phyloP scores from a whole-genome alignment of 225 moss, liverwort and hornwort species.

The Pleurozium schreberi region DNA sequence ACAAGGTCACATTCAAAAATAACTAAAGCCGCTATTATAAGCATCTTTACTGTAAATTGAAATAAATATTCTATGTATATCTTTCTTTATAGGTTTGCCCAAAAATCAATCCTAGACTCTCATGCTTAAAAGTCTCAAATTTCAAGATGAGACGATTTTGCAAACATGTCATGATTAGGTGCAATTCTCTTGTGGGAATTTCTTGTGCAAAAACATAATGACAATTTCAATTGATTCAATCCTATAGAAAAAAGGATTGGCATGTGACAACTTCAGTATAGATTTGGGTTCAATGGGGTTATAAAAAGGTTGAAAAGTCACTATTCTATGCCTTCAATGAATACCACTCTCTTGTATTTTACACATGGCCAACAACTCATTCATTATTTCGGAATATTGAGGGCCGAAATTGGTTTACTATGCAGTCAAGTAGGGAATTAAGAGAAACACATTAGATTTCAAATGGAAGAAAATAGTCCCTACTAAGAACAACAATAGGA shows the following conservation, averaged over 20 bases:
- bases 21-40: accelerated
- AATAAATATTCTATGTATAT: background rate
- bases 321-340: background rate
- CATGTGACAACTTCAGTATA: accelerated
- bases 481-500: background rate
- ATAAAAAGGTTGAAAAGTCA: no score
- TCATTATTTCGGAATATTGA: background rate
- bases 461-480: background rate
- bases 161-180: no score
- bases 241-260: accelerated
- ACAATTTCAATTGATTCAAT: background rate
- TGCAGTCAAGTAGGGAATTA: accelerated
- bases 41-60: background rate
- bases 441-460: background rate
- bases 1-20: background rate
- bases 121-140: background rate
- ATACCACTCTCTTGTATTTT: background rate
- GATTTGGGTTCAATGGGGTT: background rate
- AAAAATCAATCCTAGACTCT: background rate
- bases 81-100: background rate
- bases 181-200: background rate
- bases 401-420: accelerated
- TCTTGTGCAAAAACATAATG: accelerated
- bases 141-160: background rate
- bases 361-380: accelerated